phyloP scores from a whole-genome alignment of 345 rosid species.

The Arabis hirsuta region DNA sequence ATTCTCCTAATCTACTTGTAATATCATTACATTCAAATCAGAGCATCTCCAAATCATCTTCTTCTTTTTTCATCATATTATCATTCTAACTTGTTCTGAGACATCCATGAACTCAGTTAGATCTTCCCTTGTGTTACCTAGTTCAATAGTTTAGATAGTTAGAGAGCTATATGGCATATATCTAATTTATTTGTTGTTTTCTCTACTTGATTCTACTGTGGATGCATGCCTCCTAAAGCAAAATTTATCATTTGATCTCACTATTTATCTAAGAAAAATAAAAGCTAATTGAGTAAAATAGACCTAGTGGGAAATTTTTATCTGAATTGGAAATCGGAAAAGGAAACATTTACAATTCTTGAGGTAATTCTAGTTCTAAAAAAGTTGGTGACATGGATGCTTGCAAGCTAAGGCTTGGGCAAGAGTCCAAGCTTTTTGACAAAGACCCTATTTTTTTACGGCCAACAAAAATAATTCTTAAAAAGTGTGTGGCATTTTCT shows the following conservation, averaged over 20 bases:
- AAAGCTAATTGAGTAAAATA: not conserved
- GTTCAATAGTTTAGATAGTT: not conserved
- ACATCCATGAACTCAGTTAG: not conserved
- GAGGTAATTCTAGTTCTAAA: not conserved
- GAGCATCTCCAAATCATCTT: slow-evolving; percentile 15
- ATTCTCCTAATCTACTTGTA: slow-evolving; percentile 28
- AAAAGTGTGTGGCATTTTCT: slow-evolving; percentile 8
- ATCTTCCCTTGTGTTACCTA: not conserved
- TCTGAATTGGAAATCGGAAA: not conserved
- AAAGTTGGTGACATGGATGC: slow-evolving; percentile 33
- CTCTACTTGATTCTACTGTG: not conserved
- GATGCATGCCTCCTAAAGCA: not conserved
- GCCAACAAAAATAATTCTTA: slow-evolving; percentile 3
- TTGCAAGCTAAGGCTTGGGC: slow-evolving; percentile 41
- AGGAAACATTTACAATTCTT: not conserved
- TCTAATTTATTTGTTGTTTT: not conserved
- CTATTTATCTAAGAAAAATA: not conserved
- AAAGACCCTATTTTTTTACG: slow-evolving; percentile 21
- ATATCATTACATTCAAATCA: slow-evolving; percentile 16
- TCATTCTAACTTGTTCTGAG: slow-evolving; percentile 3
- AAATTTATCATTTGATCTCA: not conserved
- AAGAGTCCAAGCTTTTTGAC: slow-evolving; percentile 38
- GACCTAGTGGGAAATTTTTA: not conserved
- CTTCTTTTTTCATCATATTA: slow-evolving; percentile 8
- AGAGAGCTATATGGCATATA: not conserved